A percentile compares a stretch with the other conserved stretches of the same genome.
phyloP scores from a whole-genome alignment of 768 basidiomycete species.

The Lactarius hengduanensis region DNA sequence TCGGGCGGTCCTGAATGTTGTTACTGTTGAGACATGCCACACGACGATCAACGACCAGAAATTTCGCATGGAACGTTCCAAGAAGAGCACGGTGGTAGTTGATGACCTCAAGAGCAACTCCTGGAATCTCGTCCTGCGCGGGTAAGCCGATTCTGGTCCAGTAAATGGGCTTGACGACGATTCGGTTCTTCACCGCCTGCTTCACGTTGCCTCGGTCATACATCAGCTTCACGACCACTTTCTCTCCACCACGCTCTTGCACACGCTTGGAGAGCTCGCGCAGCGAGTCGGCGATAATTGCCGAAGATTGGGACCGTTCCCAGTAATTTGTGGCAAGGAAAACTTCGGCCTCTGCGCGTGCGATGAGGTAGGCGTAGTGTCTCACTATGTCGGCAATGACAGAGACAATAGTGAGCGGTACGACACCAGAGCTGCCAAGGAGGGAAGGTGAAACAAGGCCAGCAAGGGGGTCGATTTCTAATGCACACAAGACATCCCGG shows the following conservation, averaged over 20 bases:
- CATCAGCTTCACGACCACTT: constrained; percentile 62
- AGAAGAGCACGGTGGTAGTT: constrained; percentile 55
- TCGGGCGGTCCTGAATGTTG: constrained; percentile 61
- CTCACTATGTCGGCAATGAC: constrained; percentile 72
- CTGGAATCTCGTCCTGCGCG: constrained; percentile 52
- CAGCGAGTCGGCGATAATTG: constrained; percentile 46
- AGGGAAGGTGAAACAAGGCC: constrained; percentile 61
- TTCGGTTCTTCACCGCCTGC: constrained; percentile 49
- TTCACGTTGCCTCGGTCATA: constrained; percentile 66
- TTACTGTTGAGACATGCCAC: constrained; percentile 64
- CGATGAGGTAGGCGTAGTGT: constrained; percentile 63
- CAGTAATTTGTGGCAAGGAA: constrained; percentile 68
- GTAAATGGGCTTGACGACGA: constrained; percentile 45
- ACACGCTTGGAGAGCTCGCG: constrained; percentile 41
- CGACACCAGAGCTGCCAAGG: constrained; percentile 59
- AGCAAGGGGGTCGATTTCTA: constrained; percentile 54
- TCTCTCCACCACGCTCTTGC: constrained; percentile 42
- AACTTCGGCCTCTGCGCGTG: constrained; percentile 60
- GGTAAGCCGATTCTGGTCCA: constrained; percentile 54
- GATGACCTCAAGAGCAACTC: constrained; percentile 59
- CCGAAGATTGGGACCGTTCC: constrained; percentile 52
- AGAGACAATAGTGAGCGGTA: constrained; percentile 61
- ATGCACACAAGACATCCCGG: constrained; percentile 54
- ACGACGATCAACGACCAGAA: constrained; percentile 66
- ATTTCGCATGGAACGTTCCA: constrained; percentile 74